Evolutionary conservation across 768 basidiomycete species (phyloP).

Genomic region (Mycena sanguinolenta): DNA sequence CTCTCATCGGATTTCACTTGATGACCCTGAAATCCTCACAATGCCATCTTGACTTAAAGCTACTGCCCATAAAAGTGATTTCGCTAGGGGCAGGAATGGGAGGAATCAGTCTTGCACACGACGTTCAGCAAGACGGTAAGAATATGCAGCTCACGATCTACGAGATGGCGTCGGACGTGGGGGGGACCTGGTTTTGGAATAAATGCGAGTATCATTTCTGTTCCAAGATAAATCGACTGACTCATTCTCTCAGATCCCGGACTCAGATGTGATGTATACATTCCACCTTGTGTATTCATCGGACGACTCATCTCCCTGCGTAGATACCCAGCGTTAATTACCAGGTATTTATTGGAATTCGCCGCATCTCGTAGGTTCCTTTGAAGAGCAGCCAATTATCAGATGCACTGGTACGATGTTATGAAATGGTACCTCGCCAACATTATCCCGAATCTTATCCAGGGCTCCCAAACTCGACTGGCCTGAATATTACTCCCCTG

Average conservation of each 20-base stretch:
- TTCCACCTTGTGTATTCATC: too few relatives aligned
- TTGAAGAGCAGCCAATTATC: too few relatives aligned
- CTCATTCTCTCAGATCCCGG: conserved; percentile 44
- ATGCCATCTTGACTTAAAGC: conserved; percentile 28
- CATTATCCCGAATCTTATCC: too few relatives aligned
- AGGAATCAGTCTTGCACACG: conserved; percentile 51
- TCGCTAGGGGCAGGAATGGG: conserved; percentile 61
- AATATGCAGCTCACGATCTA: conserved; percentile 60
- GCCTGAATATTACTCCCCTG: conserved; percentile 61
- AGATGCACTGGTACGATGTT: conserved; percentile 43
- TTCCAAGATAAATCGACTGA: neutral
- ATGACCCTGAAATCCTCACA: neutral
- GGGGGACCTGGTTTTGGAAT: conserved; percentile 64
- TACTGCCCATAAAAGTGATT: conserved; percentile 54
- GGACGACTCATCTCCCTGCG: too few relatives aligned
- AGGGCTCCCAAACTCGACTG: conserved; percentile 58
- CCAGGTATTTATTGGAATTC: too few relatives aligned
- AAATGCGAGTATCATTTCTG: conserved; percentile 30
- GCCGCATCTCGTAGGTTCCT: too few relatives aligned
- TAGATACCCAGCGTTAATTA: too few relatives aligned
- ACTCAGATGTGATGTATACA: conserved; percentile 62
- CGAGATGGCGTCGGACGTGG: conserved; percentile 60
- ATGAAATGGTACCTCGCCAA: too few relatives aligned
- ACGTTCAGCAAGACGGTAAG: conserved; percentile 44
- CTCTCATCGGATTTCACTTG: neutral